These are phyloP conservation scores for Periconia sp. DNA, from an alignment of 2,329 filamentous ascomycete species.

Conservation along the genomic window DNA sequence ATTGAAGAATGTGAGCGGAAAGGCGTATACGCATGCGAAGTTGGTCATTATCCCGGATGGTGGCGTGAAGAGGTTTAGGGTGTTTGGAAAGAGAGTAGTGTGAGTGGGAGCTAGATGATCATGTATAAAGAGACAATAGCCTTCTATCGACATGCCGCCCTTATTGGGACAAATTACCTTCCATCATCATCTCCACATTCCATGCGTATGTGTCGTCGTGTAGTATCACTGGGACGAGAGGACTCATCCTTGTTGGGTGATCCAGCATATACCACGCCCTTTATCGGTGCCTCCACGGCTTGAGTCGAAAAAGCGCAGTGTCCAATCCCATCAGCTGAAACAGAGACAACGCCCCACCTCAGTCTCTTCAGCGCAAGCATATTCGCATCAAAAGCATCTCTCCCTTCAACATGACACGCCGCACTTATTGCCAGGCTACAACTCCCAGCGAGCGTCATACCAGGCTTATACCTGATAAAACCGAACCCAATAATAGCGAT, in stretches of 20 bases:
- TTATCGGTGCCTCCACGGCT: conserved; percentile 5
- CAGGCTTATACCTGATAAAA: conserved; percentile 77
- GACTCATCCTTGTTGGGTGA: no score
- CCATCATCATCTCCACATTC: no score
- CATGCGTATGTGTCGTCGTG: no score
- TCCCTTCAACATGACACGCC: neutral
- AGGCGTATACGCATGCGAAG: conserved; percentile 80
- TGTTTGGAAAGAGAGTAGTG: conserved; percentile 65
- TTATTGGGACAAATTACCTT: no score
- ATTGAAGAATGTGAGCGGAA: conserved; percentile 59
- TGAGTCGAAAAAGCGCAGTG: conserved; percentile 13
- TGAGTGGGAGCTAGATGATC: neutral
- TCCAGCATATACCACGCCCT: conserved; percentile 8
- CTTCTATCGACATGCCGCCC: no score
- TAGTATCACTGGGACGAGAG: no score
- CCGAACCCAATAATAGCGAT: conserved; percentile 57
- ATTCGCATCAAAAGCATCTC: conserved; percentile 5
- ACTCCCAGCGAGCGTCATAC: conserved; percentile 75
- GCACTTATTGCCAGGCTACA: conserved; percentile 2
- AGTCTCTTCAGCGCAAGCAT: conserved; percentile 4
- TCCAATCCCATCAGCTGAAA: conserved; percentile 7
- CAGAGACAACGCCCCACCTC: conserved; percentile 15
- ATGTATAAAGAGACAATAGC: neutral
- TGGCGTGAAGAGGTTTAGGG: conserved; percentile 84
- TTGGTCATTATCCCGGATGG: conserved; percentile 93